Evolutionary conservation across 2,329 filamentous ascomycete species (phyloP).

Genomic region (Ophiostoma australiae): DNA sequence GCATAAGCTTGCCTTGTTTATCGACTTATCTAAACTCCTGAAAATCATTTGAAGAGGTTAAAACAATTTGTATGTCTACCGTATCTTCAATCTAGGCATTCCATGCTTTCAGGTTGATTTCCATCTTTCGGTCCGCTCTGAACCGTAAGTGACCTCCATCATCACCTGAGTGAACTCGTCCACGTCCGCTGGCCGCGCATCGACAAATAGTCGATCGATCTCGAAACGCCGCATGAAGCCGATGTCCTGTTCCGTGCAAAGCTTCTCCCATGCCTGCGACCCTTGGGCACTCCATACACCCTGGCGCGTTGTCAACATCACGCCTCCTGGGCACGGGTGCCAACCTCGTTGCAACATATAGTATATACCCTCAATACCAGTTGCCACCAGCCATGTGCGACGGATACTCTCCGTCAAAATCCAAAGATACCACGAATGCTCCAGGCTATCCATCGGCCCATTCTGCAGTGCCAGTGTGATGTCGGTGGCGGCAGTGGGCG

Average conservation of each 20-base stretch:
- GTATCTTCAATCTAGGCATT: neutral
- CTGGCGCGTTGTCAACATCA: constrained; percentile 29
- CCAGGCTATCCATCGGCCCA: constrained; percentile 16
- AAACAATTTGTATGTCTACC: neutral
- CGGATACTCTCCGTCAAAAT: constrained; percentile 35
- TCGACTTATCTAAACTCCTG: no score
- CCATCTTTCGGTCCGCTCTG: neutral
- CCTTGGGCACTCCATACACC: constrained; percentile 32
- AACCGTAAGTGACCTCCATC: neutral
- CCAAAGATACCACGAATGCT: constrained; percentile 31
- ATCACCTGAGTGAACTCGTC: neutral
- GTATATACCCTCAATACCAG: constrained; percentile 28
- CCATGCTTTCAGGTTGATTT: neutral
- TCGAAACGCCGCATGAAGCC: constrained; percentile 3
- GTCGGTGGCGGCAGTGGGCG: neutral
- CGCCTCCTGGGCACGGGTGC: constrained; percentile 29
- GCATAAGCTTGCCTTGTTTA: neutral
- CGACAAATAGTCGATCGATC: neutral
- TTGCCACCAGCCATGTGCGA: constrained; percentile 31
- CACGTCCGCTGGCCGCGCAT: neutral
- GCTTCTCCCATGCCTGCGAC: constrained; percentile 29
- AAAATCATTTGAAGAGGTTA: neutral
- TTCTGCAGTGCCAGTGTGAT: constrained; percentile 14
- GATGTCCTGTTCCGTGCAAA: constrained; percentile 11
- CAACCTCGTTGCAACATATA: constrained; percentile 29